Evolutionary conservation across 129 eudicot species (phyloP), one percentile per base, ranked within the genome.

Genomic region (carrot (Daucus carota)): DNA sequence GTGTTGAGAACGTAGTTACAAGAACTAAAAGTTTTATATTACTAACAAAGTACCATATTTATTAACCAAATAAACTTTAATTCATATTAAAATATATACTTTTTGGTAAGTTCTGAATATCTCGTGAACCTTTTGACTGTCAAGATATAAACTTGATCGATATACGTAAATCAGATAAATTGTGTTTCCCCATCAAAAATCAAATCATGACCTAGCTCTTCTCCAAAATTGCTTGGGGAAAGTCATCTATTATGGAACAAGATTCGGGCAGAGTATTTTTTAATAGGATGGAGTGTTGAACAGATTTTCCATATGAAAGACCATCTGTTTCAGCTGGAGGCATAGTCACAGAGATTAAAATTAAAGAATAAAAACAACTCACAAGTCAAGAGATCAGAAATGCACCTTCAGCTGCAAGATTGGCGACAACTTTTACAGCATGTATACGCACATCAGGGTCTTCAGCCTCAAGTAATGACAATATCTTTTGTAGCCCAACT

Each of bases 351-450:
- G 72, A 60, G 45, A 50, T 34, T 46, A 29, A 62, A 43, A 45
- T 18, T 4, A 40, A 34, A 65, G 65, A n/a, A 76, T 20, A 47
- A 45, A 43, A 43, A 57, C 40, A 11, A 80, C 6, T 20, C 31
- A 24, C 24, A 48, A 82, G 29, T 36, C 4, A 71, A 24, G 42
- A 36, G 40, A 36, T 36, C 33, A 71, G 1, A 72, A 24, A 43
- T 72, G 71, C 85, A 92, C 98, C 98, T 90, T 92, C 98, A 34
- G 98, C 98, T 28, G 98, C 98, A 69, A 92, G 86, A 84, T 92
- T 92, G 20, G 98, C 98, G 12, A 92, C 95, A 52, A 92, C 98
- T 85, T 92, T 92, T 8, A 92, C 96, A 72, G 98, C 98, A 84
- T 92, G 98, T 73, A 92, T 90, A 33, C 92, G 90, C 71, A 92